These are phyloP conservation scores for Clitopilus hobsonii DNA, from an alignment of 768 basidiomycete genomes.

Conservation along the genomic window DNA sequence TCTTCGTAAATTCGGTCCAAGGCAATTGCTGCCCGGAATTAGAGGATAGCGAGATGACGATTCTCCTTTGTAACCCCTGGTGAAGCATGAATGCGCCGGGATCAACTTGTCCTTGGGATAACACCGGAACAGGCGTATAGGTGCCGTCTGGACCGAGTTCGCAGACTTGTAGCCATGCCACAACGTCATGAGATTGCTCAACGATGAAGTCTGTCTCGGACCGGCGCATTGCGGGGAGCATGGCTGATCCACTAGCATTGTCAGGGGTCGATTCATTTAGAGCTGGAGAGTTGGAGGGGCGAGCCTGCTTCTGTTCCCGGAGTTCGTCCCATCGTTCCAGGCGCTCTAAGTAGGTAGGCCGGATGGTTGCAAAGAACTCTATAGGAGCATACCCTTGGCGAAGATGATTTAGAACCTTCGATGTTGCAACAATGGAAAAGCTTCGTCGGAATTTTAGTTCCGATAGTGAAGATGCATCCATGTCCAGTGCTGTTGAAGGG, in stretches of 20 bases:
- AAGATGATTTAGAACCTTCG: slow-evolving; percentile 69
- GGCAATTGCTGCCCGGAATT: slow-evolving; percentile 88
- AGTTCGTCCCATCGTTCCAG: slow-evolving; percentile 93
- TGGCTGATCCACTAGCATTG: slow-evolving; percentile 33
- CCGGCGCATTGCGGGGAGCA: slow-evolving; percentile 75
- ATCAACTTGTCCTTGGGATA: slow-evolving; percentile 71
- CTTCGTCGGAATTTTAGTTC: slow-evolving; percentile 81
- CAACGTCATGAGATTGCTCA: slow-evolving; percentile 87
- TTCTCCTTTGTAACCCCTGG: slow-evolving; percentile 88
- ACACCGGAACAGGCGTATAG: slow-evolving; percentile 79
- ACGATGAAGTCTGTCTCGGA: slow-evolving; percentile 90
- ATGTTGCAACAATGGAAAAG: slow-evolving; percentile 73
- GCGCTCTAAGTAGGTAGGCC: slow-evolving; percentile 80
- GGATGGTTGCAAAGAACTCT: slow-evolving; percentile 84
- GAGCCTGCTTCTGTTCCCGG: slow-evolving; percentile 65
- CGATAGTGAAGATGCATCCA: slow-evolving; percentile 65
- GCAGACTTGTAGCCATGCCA: slow-evolving; percentile 79
- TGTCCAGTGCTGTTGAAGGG: slow-evolving; percentile 69
- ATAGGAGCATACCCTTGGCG: slow-evolving; percentile 77
- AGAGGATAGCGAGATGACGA: slow-evolving; percentile 73
- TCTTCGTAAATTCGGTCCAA: slow-evolving; percentile 75
- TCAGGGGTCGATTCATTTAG: slow-evolving; percentile 24
- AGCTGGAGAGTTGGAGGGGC: slow-evolving; percentile 29
- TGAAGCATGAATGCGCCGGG: slow-evolving; percentile 84
- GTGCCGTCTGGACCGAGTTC: slow-evolving; percentile 84